Conservation (phyloP, 306 rosid species). For the Lupinus albus region DNA sequence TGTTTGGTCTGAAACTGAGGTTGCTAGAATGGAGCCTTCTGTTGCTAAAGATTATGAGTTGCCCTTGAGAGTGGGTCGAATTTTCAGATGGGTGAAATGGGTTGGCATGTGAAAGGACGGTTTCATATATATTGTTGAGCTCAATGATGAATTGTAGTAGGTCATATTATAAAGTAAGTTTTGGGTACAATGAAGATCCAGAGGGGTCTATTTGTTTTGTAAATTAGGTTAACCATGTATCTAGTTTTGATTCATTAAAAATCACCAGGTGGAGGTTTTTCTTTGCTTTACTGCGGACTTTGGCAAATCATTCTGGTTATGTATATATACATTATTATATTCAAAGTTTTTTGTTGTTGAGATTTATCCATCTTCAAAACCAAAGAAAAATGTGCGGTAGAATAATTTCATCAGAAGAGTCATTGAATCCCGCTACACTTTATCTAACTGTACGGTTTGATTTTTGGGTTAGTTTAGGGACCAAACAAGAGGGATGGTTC, state of each 20-base stretch:
- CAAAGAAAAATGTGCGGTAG: too few relatives aligned
- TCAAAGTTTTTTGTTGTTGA: neutral
- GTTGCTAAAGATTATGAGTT: slow-evolving; percentile 77
- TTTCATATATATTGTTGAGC: slow-evolving; percentile 11
- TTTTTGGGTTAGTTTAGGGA: too few relatives aligned
- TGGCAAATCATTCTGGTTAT: slow-evolving; percentile 39
- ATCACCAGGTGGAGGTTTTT: slow-evolving; percentile 45
- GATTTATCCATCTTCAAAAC: too few relatives aligned
- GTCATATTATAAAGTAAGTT: slow-evolving; percentile 45
- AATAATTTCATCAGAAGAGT: too few relatives aligned
- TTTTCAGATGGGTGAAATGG: slow-evolving; percentile 98
- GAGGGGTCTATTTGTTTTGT: slow-evolving; percentile 51
- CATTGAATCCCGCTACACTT: too few relatives aligned
- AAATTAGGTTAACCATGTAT: slow-evolving; percentile 56
- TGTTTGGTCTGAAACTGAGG: slow-evolving; percentile 85
- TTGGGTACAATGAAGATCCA: slow-evolving; percentile 58
- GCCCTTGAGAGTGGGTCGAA: slow-evolving; percentile 81
- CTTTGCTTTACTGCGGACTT: slow-evolving; percentile 21
- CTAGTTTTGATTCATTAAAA: slow-evolving; percentile 58
- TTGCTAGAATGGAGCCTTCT: slow-evolving; percentile 81
- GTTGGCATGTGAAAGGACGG: slow-evolving; percentile 68
- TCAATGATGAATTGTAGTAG: slow-evolving; percentile 37
- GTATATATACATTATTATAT: slow-evolving; percentile 46
- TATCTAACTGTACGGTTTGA: too few relatives aligned
- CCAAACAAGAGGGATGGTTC: too few relatives aligned